Evolutionary conservation across 768 basidiomycete genomes (phyloP), one percentile per base, ranked within the genome.

Genomic region (Collybia sordida): DNA sequence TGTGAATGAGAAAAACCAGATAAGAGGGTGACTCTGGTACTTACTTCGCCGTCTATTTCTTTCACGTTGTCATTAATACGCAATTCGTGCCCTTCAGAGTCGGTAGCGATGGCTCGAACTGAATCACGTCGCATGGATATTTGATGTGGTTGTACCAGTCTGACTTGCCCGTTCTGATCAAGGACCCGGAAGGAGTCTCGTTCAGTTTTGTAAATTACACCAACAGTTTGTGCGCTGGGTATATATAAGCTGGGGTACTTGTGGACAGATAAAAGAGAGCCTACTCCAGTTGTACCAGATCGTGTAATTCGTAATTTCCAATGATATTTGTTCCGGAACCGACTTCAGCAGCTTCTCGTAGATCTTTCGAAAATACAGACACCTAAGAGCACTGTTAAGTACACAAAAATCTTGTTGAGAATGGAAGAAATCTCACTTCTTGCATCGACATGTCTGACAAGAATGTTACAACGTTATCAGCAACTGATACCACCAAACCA

Each of bases 151-250:
- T 91, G 88, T 4, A 98, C 88, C 6, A 89, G 77, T 14, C 93
- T 88, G 14, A 90, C 81, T 70, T 92, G 86, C 1, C 93, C 92
- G 58, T 92, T 88, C 64, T 98, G 97, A 62, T 98, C 96, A 45
- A 99, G 77, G 2, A 99, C 89, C 49, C 94, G 91, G 82, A 99
- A 93, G 6, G 93, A 86, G 63, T 93, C 93, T 12, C 93, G 86
- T 64, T 98, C 97, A 1, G 94, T 95, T 67, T 96, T 95, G 80
- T 88, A 97, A 55, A 98, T 97, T 52, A 98, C 93, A 64, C 94
- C 97, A 28, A 94, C 93, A 4, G 94, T 96, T 66, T 94, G 90
- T 24, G 83, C 79, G 67, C 94, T 98, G 31, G 31, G 31, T 58
- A 22, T 23, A 23, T 39, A 14, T 41, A 24, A 8, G 36, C 60